Percentiles rank a stretch among this genome's conserved stretches.
Conservation (phyloP, 805 yeast species). For the Candida pseudoglaebosa region DNA sequence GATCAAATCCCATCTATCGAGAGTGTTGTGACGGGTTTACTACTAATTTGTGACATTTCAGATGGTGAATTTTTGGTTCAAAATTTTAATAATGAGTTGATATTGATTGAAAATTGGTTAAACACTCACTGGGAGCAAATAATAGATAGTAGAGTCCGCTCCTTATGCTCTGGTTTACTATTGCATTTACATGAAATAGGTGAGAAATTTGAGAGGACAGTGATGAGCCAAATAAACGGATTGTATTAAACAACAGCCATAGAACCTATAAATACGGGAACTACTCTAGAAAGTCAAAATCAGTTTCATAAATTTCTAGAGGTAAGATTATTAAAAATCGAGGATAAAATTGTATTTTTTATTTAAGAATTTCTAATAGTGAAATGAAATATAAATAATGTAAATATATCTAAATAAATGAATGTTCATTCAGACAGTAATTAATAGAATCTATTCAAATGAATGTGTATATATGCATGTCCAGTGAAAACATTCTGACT, state of each 20-base stretch:
- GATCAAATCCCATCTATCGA: slow-evolving; percentile 35
- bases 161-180: slow-evolving; percentile 38
- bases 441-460: too few species aligned
- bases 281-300: too few species aligned
- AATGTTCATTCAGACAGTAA: too few species aligned
- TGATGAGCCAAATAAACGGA: slow-evolving; percentile 29
- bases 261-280: neutral
- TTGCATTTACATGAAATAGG: slow-evolving; percentile 22
- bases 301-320: too few species aligned
- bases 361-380: neutral
- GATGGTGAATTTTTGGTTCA: slow-evolving; percentile 25
- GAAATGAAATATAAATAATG: neutral
- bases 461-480: slow-evolving; percentile 2
- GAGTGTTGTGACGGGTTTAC: slow-evolving; percentile 34
- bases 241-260: slow-evolving; percentile 13
- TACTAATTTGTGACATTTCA: slow-evolving; percentile 30
- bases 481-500: too few species aligned
- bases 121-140: slow-evolving; percentile 29
- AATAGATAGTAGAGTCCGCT: slow-evolving; percentile 33
- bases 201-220: slow-evolving; percentile 23
- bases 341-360: too few species aligned
- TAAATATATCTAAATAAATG: too few species aligned
- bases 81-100: slow-evolving; percentile 18
- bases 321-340: too few species aligned
- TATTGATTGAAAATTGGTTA: slow-evolving; percentile 24